phyloP scores from a whole-genome alignment of 164 flowering plant species.

The Macadamia tetraphylla region DNA sequence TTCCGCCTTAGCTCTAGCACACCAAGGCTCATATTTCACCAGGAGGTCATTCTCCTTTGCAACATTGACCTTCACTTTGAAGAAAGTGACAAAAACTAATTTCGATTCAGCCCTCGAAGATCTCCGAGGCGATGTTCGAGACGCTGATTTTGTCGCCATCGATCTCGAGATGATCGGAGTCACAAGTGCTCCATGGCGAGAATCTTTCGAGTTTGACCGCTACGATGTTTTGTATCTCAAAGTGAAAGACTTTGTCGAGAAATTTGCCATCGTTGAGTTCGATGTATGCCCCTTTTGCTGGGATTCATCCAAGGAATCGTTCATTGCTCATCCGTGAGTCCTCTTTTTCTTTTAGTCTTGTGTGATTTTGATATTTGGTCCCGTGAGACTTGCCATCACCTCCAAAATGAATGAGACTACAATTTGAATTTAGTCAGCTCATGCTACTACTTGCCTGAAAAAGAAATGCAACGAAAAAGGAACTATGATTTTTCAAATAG shows the following conservation, averaged over 20 bases:
- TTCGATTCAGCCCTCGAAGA: conserved; percentile 55
- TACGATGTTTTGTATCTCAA: conserved; percentile 68
- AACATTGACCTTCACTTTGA: no score
- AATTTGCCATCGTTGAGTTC: no score
- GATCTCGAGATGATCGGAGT: no score
- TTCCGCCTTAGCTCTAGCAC: no score
- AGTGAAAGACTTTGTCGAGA: conserved; percentile 86
- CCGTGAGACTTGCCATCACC: no score
- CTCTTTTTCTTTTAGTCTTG: not conserved
- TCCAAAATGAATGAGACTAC: no score
- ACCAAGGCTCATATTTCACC: no score
- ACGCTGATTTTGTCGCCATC: conserved; percentile 78
- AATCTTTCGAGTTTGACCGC: conserved; percentile 71
- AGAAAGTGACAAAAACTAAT: conserved; percentile 76
- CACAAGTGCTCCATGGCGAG: conserved; percentile 94
- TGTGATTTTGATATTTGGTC: not conserved
- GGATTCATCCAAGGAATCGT: conserved; percentile 46
- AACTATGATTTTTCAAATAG: not conserved
- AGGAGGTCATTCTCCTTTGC: no score
- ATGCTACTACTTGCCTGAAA: not conserved
- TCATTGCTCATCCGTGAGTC: conserved; percentile 81
- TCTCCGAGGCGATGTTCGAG: conserved; percentile 46
- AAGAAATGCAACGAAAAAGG: not conserved
- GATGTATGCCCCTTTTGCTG: conserved; percentile 93
- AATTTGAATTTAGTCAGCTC: not conserved